Evolutionary conservation across 257 asterid genomes (phyloP), one percentile per base, ranked within the genome.

Genomic region (Rubia yunnanensis): DNA sequence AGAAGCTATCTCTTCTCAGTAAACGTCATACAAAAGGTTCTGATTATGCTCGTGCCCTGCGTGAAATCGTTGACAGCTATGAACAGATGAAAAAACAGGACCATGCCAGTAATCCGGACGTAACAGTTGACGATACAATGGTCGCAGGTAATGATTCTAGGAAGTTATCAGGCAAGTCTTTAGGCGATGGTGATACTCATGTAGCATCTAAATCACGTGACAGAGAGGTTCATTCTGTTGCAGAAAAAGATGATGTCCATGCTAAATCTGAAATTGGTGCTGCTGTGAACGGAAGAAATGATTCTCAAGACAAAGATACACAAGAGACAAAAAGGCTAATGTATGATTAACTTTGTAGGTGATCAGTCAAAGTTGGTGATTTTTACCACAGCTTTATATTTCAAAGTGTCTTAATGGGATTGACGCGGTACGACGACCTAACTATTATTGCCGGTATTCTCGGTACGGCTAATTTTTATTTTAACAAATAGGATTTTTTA

Each of bases 11-110:
- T 74, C 85, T 92, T 68, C 75, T 89, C 70, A 91, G 82, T 28
- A 92, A 85, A 78, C 94, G 95, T 44, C 92, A 83, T 79, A 95
- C 92, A 11, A 92, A 92, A 81, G 88, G 95, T 75, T 80, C 96
- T 72, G 96, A 89, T 81, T 92, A 87, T 79, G 82, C 73, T 69
- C 89, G 89, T 59, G 98, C 98, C 23, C 82, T 84, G 53, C 82
- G 73, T 20, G 96, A 92, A 81, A 92, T 92, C 57, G 83, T 87
- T 54, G 85, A 77, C 61, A 74, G 91, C 82, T 89, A 75, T 56
- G 98, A 89, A 75, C 82, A 89, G 69, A 65, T 79, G 80, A 92
- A 79, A 84, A 77, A 71, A 63, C 83, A 73, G 77, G 85, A 78
- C 54, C 88, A 74, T 39, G 71, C 28, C 72, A 67, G 74, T 78